A percentile compares a stretch with the other conserved stretches of the same genome.
Evolutionary conservation across 305 asterid species (phyloP).

Genomic region (Vinca major): DNA sequence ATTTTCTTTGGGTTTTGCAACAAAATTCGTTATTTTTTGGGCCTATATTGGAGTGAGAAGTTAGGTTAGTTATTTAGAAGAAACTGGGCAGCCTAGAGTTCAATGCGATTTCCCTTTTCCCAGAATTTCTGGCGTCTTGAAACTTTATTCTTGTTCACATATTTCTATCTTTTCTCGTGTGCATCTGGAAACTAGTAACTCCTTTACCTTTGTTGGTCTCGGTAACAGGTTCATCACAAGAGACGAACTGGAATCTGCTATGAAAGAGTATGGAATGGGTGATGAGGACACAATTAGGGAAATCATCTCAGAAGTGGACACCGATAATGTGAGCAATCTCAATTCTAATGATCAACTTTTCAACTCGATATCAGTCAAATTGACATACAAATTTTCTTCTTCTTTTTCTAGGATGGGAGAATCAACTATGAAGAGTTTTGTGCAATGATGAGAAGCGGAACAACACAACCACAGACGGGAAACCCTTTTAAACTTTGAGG

Average conservation of each 20-base stretch:
- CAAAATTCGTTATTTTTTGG: no score
- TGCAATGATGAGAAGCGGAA: constrained; percentile 92
- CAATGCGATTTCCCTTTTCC: no score
- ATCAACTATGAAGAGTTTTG: constrained; percentile 89
- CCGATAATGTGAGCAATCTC: constrained; percentile 60
- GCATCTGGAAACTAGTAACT: background rate
- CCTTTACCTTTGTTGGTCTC: background rate
- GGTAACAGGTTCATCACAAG: constrained; percentile 62
- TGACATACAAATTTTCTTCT: background rate
- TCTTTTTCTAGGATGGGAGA: constrained; percentile 54
- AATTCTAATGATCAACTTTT: background rate
- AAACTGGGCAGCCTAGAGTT: no score
- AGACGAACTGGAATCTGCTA: constrained; percentile 80
- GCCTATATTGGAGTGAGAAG: no score
- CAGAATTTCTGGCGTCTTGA: no score
- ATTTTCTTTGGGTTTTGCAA: no score
- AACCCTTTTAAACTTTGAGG: constrained; percentile 5
- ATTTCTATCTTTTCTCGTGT: no score
- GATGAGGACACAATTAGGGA: constrained; percentile 73
- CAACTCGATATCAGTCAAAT: background rate
- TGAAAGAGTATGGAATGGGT: constrained; percentile 82
- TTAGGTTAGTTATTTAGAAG: no score
- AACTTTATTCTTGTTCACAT: no score
- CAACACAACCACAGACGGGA: constrained; percentile 33
- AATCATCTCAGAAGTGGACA: constrained; percentile 79